Evolutionary conservation across 352 stramenopile species (phyloP), one percentile per base, ranked within the genome.

Genomic region (Globisporangium parvum): DNA sequence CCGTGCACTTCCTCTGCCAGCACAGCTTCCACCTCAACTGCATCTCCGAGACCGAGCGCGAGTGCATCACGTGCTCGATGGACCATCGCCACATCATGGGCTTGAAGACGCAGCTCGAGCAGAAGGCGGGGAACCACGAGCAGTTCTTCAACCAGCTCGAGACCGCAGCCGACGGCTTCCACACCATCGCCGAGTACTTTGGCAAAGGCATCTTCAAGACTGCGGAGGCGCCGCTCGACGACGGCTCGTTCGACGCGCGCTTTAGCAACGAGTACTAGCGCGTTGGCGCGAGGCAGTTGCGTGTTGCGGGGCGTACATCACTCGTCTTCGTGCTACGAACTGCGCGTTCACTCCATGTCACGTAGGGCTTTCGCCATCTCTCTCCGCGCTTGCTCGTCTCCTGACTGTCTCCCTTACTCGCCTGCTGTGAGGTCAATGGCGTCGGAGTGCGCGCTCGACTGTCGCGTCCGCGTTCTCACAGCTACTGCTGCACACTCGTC

Each of bases 71-170:
- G 57, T 96, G 86, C 60, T 91, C 85, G 35, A 80, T 92, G 62
- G 77, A 95, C 56, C 84, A 94, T 55, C 81, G 84, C 45, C 81
- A 91, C 62, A 87, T 93, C 55, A 66, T 93, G 52, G 80, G 81
- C 12, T 68, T 96, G 20, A 91, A 96, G 61, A 90, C 85, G 52
- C 84, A 92, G 59, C 73, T 95, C 6, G 80, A 94, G 51, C 79
- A 92, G 59, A 94, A 93, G 53, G 85, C 88, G 21, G 74, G 77
- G 21, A 95, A 96, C 61, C 87, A 97, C 69, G 89, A 97, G 55
- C 82, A 96, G 71, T 97, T 97, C 55, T 97, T 92, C 78, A 94
- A 95, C 55, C 86, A 97, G 50, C 71, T 97, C 3, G 87, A 97
- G 65, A 94, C 84, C 0, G 79, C 84, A 0, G 77, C 83, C 15